Conservation (phyloP, 2,329 filamentous ascomycete species). For the Myriosclerotinia duriaeana region DNA sequence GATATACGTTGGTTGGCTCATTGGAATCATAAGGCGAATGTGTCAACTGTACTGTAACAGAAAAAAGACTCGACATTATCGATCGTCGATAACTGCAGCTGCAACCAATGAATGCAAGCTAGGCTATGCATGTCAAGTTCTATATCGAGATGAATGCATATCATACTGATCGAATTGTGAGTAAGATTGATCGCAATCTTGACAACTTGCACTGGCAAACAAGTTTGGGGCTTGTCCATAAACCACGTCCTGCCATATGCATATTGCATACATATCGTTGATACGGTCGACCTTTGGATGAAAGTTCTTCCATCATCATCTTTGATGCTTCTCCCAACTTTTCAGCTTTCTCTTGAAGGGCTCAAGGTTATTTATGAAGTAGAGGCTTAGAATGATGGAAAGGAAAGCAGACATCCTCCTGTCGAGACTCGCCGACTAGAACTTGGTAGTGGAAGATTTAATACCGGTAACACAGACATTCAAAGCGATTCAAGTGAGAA, state of each 20-base stretch:
- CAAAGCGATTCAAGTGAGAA: neutral
- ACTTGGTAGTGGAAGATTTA: neutral
- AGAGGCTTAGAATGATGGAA: neutral
- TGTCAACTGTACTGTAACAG: neutral
- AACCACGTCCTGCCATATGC: neutral
- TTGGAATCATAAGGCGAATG: neutral
- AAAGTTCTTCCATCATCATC: too few relatives aligned
- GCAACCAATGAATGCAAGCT: neutral
- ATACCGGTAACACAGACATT: neutral
- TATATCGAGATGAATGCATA: neutral
- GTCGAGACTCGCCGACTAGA: neutral
- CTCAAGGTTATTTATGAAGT: neutral
- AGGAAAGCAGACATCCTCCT: neutral
- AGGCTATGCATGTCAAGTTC: neutral
- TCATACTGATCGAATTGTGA: neutral
- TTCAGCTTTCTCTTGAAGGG: neutral
- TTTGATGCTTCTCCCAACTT: neutral
- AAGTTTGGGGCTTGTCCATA: neutral
- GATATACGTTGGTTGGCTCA: too few relatives aligned
- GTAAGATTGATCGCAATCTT: neutral
- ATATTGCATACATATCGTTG: neutral
- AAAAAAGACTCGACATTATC: neutral
- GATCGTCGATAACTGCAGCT: too few relatives aligned
- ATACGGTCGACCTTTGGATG: too few relatives aligned
- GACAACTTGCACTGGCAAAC: neutral